Base-by-base conservation (phyloP, 2,329 filamentous ascomycete species). In the Fusarium keratoplasticum region DNA sequence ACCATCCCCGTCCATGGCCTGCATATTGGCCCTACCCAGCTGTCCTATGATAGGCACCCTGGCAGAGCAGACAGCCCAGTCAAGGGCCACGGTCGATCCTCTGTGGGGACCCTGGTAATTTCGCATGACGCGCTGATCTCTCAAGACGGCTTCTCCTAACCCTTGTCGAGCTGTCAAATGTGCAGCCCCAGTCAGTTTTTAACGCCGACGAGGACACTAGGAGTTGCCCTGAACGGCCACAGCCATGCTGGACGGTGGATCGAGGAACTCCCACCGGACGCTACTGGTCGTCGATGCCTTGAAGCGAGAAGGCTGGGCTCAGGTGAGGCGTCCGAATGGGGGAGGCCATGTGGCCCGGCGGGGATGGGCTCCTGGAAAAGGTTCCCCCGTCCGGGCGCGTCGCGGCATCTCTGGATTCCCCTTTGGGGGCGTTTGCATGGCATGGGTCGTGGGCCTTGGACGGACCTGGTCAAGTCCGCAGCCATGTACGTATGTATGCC, bases 191-290 rank as follows among this genome's bases (percentile, higher is more conserved):
- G 52, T 66, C 50, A 29, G 29, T 65, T 74, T 74, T 71, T 77
- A 69, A 71, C 50, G 72, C 69, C 66, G 50, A 63, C 55, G 22
- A 31, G 64, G 64, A 61, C 14, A 31, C 50, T 31, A 25, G 18
- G 20, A 62, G 61, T 42, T 47, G 55, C 47, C 57, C 42, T 47
- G 42, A 50, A 29, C 44, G 27, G 47, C 47, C 47, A 52, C 18
- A 29, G 25, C 27, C 18, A 52, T 31, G 47, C 27, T 31, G 50
- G 35, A 31, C 52, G 36, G 69, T 74, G 68, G 68, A 66, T 42
- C 54, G 35, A 31, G 40, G 55, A n/a, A 70, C 63, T 70, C 67
- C 64, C 75, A 78, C 76, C 76, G 76, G 61, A 78, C 73, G 70
- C 76, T 76, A 77, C 70, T 66, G 69, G 61, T 20, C 40, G 38